These are phyloP conservation scores for Xylaria bambusicola DNA, from an alignment of 495 filamentous ascomycete genomes.

Conservation along the genomic window DNA sequence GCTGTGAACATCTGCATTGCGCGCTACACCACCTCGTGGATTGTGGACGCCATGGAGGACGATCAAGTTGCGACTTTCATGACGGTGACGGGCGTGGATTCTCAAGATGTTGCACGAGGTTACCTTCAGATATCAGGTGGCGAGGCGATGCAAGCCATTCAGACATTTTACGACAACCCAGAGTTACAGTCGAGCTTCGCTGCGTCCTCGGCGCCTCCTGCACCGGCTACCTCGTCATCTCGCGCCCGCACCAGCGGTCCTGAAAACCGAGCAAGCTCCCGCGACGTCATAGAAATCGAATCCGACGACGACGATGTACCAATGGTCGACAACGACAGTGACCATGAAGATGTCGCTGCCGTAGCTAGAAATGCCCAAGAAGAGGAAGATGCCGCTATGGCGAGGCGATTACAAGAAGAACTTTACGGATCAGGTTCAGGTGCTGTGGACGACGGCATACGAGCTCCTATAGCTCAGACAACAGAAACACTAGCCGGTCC, in stretches of 20 bases:
- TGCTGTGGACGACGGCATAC: constrained; percentile 62
- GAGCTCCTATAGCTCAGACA: constrained; percentile 88
- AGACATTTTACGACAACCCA: constrained; percentile 85
- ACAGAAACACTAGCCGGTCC: constrained; percentile 89
- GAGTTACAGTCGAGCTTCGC: constrained; percentile 57
- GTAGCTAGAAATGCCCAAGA: constrained; percentile 47
- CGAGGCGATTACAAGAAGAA: constrained; percentile 86
- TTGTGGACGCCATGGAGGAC: constrained; percentile 61
- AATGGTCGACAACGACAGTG: constrained; percentile 39
- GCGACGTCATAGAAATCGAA: constrained; percentile 70
- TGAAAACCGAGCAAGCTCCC: constrained; percentile 51
- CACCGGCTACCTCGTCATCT: constrained; percentile 34
- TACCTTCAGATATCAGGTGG: constrained; percentile 82
- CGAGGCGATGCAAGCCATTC: constrained; percentile 80
- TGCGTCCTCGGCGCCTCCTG: constrained; percentile 35
- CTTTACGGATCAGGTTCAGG: constrained; percentile 63
- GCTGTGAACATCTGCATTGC: not conserved
- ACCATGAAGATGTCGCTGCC: constrained; percentile 40
- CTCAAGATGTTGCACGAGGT: constrained; percentile 63
- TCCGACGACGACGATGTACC: constrained; percentile 58
- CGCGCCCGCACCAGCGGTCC: constrained; percentile 26
- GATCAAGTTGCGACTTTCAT: constrained; percentile 60
- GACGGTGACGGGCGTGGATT: constrained; percentile 64
- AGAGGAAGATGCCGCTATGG: constrained; percentile 94
- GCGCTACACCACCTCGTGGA: not conserved